Percentiles rank a stretch among this genome's conserved stretches.
Evolutionary conservation across 2,329 filamentous ascomycete genomes (phyloP).

Genomic region (Lecanicillium sp.): DNA sequence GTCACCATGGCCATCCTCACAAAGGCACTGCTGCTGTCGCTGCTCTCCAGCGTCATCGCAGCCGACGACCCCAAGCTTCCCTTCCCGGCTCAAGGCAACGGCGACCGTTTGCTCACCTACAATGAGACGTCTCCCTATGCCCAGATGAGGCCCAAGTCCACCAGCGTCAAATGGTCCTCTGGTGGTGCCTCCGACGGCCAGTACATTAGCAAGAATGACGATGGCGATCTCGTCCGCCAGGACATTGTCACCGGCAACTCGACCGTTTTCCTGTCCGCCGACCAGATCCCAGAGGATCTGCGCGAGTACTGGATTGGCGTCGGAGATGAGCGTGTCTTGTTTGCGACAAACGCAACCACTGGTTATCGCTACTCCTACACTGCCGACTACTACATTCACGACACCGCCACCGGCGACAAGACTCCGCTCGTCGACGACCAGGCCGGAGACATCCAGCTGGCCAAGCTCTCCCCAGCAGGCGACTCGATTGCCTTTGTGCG

Average conservation of each 20-base stretch:
- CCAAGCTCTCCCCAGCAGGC: slow-evolving; percentile 48
- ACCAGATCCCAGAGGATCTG: slow-evolving; percentile 46
- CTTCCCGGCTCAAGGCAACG: slow-evolving; percentile 39
- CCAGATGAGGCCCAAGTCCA: slow-evolving; percentile 35
- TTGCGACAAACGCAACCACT: slow-evolving; percentile 58
- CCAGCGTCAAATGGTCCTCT: slow-evolving; percentile 48
- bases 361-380: slow-evolving; percentile 62
- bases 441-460: slow-evolving; percentile 58
- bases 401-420: slow-evolving; percentile 47
- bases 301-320: slow-evolving; percentile 54
- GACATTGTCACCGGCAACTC: slow-evolving; percentile 49
- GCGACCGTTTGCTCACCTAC: slow-evolving; percentile 48
- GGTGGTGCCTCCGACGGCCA: slow-evolving; percentile 49
- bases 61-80: not conserved
- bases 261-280: slow-evolving; percentile 47
- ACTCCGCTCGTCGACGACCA: slow-evolving; percentile 50
- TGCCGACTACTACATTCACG: slow-evolving; percentile 56
- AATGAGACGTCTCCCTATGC: slow-evolving; percentile 46
- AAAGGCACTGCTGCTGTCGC: not conserved
- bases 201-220: slow-evolving; percentile 44
- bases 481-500: slow-evolving; percentile 59
- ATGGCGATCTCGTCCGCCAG: slow-evolving; percentile 49
- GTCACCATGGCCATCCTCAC: too few species aligned
- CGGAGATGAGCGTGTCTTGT: slow-evolving; percentile 50
- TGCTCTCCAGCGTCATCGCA: not conserved